Evolutionary conservation across 2,329 filamentous ascomycete species (phyloP), one percentile per base, ranked within the genome.

Genomic region (Ophiosphaerella herpotricha): DNA sequence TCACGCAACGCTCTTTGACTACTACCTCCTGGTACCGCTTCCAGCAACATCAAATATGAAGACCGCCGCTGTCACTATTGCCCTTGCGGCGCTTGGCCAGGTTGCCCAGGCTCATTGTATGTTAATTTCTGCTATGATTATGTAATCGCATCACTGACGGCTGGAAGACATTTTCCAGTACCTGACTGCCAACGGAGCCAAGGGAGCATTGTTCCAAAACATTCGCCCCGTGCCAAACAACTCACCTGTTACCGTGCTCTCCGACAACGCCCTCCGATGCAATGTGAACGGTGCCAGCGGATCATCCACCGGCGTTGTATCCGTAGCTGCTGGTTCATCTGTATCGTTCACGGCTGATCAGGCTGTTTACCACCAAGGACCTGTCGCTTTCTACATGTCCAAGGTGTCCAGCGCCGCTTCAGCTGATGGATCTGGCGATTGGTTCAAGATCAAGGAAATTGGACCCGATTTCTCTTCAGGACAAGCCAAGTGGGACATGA

Each of bases 401-500:
- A 73, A 74, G 57, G 72, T 71, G 16, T 40, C 43, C 26, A 64
- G 67, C 39, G 71, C 72, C 5, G 53, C 58, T 13, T 46, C 61
- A 14, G 61, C 71, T 7, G 71, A 74, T 44, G 72, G 72, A 13
- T 74, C 71, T 16, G 54, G 63, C 21, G 69, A 73, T 45, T 74
- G 72, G 72, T 69, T 71, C 55, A 70, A 67, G 62, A 72, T 74
- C 63, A 74, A 73, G 59, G 70, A 73, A 53, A 72, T 73, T 41
- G 70, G 71, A 1, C 71, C 71, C 7, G 59, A 58, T 13, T 74
- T 74, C 58, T 63, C 61, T 9, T 57, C 60, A n/a, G 67, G 69
- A 9, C 59, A 67, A 44, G 66, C 69, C 3, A 62, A 49, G 13
- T 69, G 67, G 72, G 67, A 74, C 44, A 44, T 73, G 61, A 57